Percentiles rank a stretch among this genome's conserved stretches.
Conservation (phyloP, 106 monocot species). For the Dactylorhiza incarnata region DNA sequence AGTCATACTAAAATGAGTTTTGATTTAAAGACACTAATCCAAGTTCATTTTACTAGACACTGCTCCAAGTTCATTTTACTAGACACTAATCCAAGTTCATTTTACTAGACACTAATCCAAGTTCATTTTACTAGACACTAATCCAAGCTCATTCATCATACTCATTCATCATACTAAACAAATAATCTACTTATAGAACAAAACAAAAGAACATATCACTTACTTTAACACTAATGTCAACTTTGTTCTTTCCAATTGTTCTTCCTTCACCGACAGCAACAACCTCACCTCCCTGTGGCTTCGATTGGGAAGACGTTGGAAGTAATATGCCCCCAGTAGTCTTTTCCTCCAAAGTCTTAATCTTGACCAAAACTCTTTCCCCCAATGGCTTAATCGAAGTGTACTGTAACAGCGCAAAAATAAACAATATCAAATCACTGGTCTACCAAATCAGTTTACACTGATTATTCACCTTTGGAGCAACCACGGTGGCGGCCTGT, state of each 20-base stretch:
- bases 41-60: too few species aligned
- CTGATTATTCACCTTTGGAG: slow-evolving; percentile 41
- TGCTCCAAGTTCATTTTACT: too few species aligned
- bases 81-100: too few species aligned
- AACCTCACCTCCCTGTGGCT: slow-evolving; percentile 72
- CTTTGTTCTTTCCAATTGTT: slow-evolving; percentile 49
- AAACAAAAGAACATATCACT: not conserved
- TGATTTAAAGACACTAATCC: too few species aligned
- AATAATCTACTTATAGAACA: not conserved
- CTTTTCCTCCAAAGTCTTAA: slow-evolving; percentile 56
- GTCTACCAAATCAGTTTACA: not conserved
- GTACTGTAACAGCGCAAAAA: slow-evolving; percentile 29
- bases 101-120: too few species aligned
- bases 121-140: too few species aligned
- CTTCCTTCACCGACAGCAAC: slow-evolving; percentile 74
- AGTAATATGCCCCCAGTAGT: slow-evolving; percentile 63
- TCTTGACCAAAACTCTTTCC: slow-evolving; percentile 71
- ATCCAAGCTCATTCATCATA: too few species aligned
- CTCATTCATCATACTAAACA: too few species aligned
- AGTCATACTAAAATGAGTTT: too few species aligned
- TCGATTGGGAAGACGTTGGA: slow-evolving; percentile 51
- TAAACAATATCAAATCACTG: not conserved
- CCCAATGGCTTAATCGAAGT: slow-evolving; percentile 67
- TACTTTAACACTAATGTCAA: slow-evolving; percentile 57
- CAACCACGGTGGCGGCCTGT: slow-evolving; percentile 50